Base-by-base conservation (phyloP, 768 basidiomycete species). In the Filobasidium floriforme region DNA sequence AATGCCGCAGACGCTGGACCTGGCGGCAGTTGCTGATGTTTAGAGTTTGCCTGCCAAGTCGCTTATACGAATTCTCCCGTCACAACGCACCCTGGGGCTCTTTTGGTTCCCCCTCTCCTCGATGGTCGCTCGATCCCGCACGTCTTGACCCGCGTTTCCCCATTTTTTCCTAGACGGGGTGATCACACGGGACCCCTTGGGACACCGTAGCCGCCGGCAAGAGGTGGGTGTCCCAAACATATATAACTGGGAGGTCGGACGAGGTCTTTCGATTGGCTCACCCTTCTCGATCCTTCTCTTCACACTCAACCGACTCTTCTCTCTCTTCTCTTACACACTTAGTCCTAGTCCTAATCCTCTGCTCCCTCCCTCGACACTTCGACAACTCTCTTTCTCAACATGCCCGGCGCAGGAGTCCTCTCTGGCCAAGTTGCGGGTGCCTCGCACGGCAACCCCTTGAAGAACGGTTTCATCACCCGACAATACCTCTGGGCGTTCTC, bases 401-500 rank as follows among this genome's bases (percentile, higher is more conserved):
- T 77, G 76, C 74, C 76, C 19, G 76, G 76, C 52, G 76, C 74
- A 41, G 73, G 73, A 66, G 73, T 75, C n/a, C 69, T 73, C 43
- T 40, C 72, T 32, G 40, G 37, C 28, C 60, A 60, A 26, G 46
- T 49, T 22, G 46, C 18, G 15, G 75, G 73, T 49, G 71, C 70
- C 37, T 61, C 54, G 59, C 69, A 70, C 37, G 76, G 76, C 65
- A 77, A 77, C 71, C 76, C 76, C 12, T 70, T 77, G 57, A 62
- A 69, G 62, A 65, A 63, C 37, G 76, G 76, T 51, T 77, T 77
- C 68, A 72, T 77, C 63, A 69, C 62, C 46, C 67, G 74, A 65
- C 70, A 71, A 18, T 77, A 74, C 66, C 62, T 77, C 29, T 86
- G 82, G 73, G 82, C 66, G 14, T 67, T 67, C 61, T 62, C 54